These are phyloP conservation scores for Prunus salicina DNA, from an alignment of 306 rosid genomes.

Conservation along the genomic window DNA sequence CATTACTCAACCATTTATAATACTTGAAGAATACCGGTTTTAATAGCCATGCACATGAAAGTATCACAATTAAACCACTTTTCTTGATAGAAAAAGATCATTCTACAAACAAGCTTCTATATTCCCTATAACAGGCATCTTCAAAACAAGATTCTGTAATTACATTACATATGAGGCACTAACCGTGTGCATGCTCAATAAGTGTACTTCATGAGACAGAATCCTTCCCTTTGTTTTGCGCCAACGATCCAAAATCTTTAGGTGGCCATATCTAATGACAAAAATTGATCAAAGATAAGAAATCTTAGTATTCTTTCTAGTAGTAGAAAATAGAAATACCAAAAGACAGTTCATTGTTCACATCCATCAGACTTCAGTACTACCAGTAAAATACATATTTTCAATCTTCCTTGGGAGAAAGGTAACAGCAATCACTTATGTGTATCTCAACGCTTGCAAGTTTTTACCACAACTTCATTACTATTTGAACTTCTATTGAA, in stretches of 20 bases:
- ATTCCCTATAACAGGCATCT: background rate
- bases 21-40: no score
- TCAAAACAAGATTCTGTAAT: background rate
- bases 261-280: slow-evolving; percentile 55
- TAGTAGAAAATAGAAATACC: background rate
- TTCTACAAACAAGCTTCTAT: background rate
- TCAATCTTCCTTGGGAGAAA: background rate
- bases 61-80: background rate
- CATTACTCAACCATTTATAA: background rate
- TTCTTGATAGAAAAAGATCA: background rate
- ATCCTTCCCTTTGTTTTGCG: slow-evolving; percentile 14
- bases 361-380: background rate
- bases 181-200: background rate
- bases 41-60: background rate
- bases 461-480: background rate
- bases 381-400: no score
- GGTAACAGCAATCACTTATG: background rate
- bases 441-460: background rate
- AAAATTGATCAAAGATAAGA: slow-evolving; percentile 13
- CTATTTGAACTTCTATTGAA: background rate
- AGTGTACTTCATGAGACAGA: slow-evolving; percentile 32
- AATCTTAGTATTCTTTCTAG: background rate
- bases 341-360: background rate
- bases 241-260: slow-evolving; percentile 56
- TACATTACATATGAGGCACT: background rate